These are phyloP conservation scores for Debaryomyces sp. DNA, from an alignment of 1,139 yeast species.

Conservation along the genomic window DNA sequence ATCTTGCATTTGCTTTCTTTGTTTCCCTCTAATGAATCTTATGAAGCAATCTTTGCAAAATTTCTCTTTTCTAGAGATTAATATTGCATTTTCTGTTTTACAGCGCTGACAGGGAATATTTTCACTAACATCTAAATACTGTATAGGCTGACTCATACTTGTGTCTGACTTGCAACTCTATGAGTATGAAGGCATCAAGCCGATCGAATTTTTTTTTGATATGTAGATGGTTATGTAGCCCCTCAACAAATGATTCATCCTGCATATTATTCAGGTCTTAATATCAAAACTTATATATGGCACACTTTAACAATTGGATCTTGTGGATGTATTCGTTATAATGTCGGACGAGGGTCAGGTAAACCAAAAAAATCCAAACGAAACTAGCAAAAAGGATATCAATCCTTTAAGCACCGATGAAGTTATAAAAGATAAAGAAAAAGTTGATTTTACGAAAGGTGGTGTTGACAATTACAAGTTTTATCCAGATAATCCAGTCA, in stretches of 20 bases:
- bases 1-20: conserved; percentile 71
- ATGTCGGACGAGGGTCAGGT: not conserved
- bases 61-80: conserved; percentile 66
- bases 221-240: conserved; percentile 3
- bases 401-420: conserved; percentile 21
- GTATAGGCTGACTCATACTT: conserved; percentile 16
- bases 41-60: conserved; percentile 75
- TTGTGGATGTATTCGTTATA: not conserved
- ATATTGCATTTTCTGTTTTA: conserved; percentile 44
- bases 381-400: not conserved
- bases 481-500: conserved; percentile 82
- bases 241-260: not conserved
- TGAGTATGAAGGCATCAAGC: not conserved
- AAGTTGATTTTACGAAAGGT: conserved; percentile 62
- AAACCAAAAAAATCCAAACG: not conserved
- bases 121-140: conserved; percentile 18
- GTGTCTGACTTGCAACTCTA: not conserved
- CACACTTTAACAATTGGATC: not conserved
- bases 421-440: conserved; percentile 43
- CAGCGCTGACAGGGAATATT: conserved; percentile 51
- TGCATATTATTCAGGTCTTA: not conserved
- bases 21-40: conserved; percentile 74
- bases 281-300: not conserved
- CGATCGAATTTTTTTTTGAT: conserved; percentile 2
- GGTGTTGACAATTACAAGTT: conserved; percentile 59